phyloP scores from a whole-genome alignment of 2,329 filamentous ascomycete genomes.

The Lecanicillium sp. region DNA sequence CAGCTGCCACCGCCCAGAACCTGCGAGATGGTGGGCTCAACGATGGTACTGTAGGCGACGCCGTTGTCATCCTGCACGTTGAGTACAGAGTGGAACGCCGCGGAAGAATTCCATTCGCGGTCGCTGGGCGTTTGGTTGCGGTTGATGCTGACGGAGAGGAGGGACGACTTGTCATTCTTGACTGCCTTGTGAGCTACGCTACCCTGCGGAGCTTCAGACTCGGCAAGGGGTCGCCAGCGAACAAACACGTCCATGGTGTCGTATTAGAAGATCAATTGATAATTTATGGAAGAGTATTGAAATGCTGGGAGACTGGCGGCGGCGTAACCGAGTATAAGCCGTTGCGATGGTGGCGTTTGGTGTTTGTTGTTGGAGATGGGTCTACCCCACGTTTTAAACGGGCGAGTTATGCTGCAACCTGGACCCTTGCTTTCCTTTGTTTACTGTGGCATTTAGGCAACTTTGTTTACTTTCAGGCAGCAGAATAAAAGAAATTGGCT shows the following conservation, averaged over 20 bases:
- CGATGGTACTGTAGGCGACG: constrained; percentile 17
- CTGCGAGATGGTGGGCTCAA: constrained; percentile 23
- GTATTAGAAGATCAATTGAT: too few relatives aligned
- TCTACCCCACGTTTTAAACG: too few relatives aligned
- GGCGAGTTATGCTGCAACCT: too few relatives aligned
- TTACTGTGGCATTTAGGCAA: too few relatives aligned
- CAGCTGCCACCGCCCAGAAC: constrained; percentile 27
- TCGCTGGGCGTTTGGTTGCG: not conserved
- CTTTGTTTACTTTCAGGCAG: too few relatives aligned
- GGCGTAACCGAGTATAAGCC: too few relatives aligned
- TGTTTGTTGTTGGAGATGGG: too few relatives aligned
- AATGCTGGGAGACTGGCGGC: too few relatives aligned
- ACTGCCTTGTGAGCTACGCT: not conserved
- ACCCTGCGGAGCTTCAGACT: not conserved
- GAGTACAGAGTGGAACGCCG: constrained; percentile 19
- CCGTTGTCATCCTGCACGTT: constrained; percentile 15
- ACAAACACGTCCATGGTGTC: constrained; percentile 8
- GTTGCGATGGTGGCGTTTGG: too few relatives aligned
- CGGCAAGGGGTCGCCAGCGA: constrained; percentile 7
- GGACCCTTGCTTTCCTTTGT: too few relatives aligned
- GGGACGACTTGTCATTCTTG: not conserved
- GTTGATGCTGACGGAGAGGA: constrained; percentile 1
- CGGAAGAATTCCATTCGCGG: constrained; percentile 14
- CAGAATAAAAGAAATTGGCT: too few relatives aligned
- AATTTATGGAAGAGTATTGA: too few relatives aligned